Percentiles rank a stretch among this genome's conserved stretches.
Conservation (phyloP, 2,329 filamentous ascomycete genomes). For the Claviceps purpurea region DNA sequence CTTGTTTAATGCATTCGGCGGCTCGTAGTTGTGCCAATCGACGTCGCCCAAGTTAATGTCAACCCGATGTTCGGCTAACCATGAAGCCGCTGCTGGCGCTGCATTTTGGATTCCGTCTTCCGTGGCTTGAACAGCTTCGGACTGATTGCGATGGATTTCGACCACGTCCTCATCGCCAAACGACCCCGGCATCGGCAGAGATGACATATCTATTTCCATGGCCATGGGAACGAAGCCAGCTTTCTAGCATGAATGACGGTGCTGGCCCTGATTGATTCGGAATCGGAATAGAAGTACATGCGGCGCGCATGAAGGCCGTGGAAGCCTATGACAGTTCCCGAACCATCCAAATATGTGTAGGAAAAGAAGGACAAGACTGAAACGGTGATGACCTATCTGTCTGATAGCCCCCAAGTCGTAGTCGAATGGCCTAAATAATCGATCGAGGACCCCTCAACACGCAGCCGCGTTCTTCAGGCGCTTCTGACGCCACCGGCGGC, state of each 20-base stretch:
- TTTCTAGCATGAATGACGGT: background rate
- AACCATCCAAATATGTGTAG: background rate
- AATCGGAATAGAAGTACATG: background rate
- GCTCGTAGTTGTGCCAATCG: constrained; percentile 34
- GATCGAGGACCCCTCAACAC: background rate
- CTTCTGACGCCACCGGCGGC: background rate
- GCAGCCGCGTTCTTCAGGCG: background rate
- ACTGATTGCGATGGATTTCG: constrained; percentile 17
- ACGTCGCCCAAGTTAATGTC: constrained; percentile 16
- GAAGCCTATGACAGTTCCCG: background rate
- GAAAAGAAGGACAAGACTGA: background rate
- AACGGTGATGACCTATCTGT: background rate
- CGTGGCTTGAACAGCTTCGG: constrained; percentile 12
- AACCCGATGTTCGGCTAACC: constrained; percentile 12
- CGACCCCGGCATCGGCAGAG: constrained; percentile 15
- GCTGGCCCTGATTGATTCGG: background rate
- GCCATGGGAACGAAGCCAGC: background rate
- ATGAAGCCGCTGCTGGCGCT: constrained; percentile 7
- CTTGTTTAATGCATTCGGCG: constrained; percentile 28
- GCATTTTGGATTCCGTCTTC: constrained; percentile 13
- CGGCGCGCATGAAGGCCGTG: background rate
- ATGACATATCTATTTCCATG: constrained; percentile 7
- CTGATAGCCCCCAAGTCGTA: background rate
- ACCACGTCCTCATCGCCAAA: constrained; percentile 18
- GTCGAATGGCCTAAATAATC: background rate